These are phyloP conservation scores for Plasmodium reichenowi DNA, from an alignment of 169 alveolate species.

Conservation along the genomic window DNA sequence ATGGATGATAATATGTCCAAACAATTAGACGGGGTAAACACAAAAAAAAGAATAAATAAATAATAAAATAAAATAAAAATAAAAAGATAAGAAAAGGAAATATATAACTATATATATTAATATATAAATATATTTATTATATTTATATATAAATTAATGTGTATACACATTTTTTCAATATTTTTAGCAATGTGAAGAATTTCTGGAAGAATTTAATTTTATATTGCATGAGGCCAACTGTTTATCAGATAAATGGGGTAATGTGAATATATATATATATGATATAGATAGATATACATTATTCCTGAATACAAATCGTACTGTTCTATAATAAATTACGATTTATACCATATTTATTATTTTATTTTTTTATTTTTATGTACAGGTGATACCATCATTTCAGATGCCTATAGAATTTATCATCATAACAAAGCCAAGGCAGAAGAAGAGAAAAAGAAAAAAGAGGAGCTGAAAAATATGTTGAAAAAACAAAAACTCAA, in stretches of 20 bases:
- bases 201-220: constrained; percentile 56
- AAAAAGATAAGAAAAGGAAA: too few species aligned
- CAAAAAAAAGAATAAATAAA: background rate
- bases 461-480: constrained; percentile 40
- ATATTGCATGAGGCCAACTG: constrained; percentile 67
- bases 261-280: background rate
- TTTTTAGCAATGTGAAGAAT: constrained; percentile 53
- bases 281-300: background rate
- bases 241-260: constrained; percentile 62
- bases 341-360: background rate
- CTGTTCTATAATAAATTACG: background rate
- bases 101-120: background rate
- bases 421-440: constrained; percentile 51
- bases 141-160: background rate
- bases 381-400: constrained; percentile 52
- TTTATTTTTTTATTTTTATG: background rate
- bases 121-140: background rate
- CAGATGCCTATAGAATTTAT: constrained; percentile 61
- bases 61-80: too few species aligned
- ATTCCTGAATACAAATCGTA: background rate
- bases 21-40: constrained; percentile 54
- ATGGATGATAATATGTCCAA: constrained; percentile 70
- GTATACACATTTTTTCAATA: background rate
- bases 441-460: constrained; percentile 56
- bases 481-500: constrained; percentile 60